These are phyloP conservation scores for Mycosarcoma mackinlayi DNA, from an alignment of 1,284 basidiomycete species.

Conservation along the genomic window DNA sequence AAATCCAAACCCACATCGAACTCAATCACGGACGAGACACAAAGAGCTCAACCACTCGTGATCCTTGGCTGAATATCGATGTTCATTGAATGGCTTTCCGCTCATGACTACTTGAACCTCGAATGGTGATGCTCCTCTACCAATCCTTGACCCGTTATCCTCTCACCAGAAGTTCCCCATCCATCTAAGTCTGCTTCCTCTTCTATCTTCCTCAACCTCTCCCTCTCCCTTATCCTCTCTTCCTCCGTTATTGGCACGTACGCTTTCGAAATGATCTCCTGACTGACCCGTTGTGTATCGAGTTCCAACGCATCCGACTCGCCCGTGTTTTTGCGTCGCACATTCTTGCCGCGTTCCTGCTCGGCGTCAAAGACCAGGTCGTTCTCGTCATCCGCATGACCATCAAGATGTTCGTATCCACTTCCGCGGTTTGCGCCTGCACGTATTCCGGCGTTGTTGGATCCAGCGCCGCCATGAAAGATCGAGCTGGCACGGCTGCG, in stretches of 20 bases:
- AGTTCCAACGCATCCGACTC: constrained; percentile 43
- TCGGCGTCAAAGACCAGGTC: constrained; percentile 35
- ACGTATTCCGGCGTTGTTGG: background rate
- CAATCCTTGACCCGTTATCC: constrained; percentile 41
- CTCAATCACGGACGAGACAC: background rate
- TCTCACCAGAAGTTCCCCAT: constrained; percentile 40
- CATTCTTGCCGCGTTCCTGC: constrained; percentile 19
- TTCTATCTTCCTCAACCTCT: constrained; percentile 44
- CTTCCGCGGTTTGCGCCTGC: background rate
- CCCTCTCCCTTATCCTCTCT: constrained; percentile 33
- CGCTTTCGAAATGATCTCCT: constrained; percentile 27
- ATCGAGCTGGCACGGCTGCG: constrained; percentile 35
- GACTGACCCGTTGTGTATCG: constrained; percentile 41
- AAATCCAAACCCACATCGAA: no score
- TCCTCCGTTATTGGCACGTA: constrained; percentile 14
- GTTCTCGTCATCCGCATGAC: constrained; percentile 24
- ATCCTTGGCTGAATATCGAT: no score
- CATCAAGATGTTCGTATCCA: constrained; percentile 26
- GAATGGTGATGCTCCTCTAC: constrained; percentile 39
- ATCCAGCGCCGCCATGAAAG: constrained; percentile 6
- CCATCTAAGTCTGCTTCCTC: constrained; percentile 56
- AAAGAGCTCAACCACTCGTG: background rate
- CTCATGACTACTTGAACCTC: constrained; percentile 1
- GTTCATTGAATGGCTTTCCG: background rate
- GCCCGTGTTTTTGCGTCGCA: constrained; percentile 28